phyloP scores from a whole-genome alignment of 2,329 filamentous ascomycete genomes.

The Penicillium sp. region DNA sequence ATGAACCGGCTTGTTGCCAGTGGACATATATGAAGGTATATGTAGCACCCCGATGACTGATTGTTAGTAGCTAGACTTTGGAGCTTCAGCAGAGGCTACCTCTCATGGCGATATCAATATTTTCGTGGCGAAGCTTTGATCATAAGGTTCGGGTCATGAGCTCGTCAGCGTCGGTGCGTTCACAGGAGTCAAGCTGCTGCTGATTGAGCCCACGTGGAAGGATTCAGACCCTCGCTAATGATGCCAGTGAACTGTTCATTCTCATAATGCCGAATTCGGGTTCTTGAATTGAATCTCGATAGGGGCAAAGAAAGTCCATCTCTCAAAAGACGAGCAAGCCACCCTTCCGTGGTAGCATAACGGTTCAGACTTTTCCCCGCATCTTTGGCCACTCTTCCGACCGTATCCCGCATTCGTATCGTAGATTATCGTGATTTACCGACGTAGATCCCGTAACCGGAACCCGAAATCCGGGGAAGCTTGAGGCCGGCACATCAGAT shows the following conservation, averaged over 20 bases:
- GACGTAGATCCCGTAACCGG: conserved; percentile 12
- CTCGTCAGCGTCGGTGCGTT: background rate
- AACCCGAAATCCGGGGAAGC: conserved; percentile 20
- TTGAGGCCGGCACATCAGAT: conserved; percentile 12
- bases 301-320: background rate
- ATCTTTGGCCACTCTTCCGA: background rate
- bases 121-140: too few species aligned
- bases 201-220: background rate
- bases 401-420: background rate
- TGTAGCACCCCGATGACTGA: too few species aligned
- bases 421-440: background rate
- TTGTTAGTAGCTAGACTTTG: too few species aligned
- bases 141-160: too few species aligned
- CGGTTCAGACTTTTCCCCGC: conserved; percentile 8
- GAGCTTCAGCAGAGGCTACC: too few species aligned
- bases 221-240: background rate
- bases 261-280: background rate
- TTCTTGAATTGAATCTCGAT: background rate
- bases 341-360: background rate
- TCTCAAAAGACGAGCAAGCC: background rate
- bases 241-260: background rate
- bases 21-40: too few species aligned
- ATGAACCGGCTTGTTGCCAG: too few species aligned
- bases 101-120: too few species aligned
- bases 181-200: background rate